Base-by-base conservation (phyloP, 2,329 filamentous ascomycete genomes). In the Penicillium sclerotiorum region DNA sequence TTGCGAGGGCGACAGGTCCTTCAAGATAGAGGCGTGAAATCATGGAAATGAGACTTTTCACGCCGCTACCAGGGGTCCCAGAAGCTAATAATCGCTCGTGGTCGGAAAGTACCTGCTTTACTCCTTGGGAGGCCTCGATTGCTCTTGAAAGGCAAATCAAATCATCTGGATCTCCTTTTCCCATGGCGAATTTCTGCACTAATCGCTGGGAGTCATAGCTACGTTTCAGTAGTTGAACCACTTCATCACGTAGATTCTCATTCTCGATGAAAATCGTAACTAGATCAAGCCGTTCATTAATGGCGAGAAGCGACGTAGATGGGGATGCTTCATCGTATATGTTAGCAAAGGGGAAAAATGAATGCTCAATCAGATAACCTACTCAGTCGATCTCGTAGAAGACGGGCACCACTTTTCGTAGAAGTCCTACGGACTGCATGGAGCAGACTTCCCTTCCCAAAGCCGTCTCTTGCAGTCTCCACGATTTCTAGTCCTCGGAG, bases 161-260 rank as follows among this genome's bases (percentile, higher is more conserved):
- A 69, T 97, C 94, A 65, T 97, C 93, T 1, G 93, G 82, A 63
- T 95, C 89, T n/a, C 93, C 94, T 55, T 90, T 84, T 9, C 93
- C 92, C 8, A 97, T 81, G 0, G 93, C 89, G 68, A 99, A 97
- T 66, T 94, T 96, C 64, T 97, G 94, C 1, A 96, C 85, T 3
- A 99, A 78, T 1, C 94, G 88, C 63, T 95, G 87, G 2, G 90
- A 90, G 72, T 99, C 94, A 60, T 90, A 86, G 44, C 86, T 93
- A 20, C 84, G 81, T 54, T 84, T 83, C 2, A 99, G 77, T 2
- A 95, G 76, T 13, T 82, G 68, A 1, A 84, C 75, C 20, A 95
- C 74, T 36, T 83, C 79, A 58, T 95, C 88, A 35, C 88, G 83
- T 5, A 96, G 77, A 33, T 84, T 74, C 17, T 81, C 77, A 50